These are phyloP conservation scores for Lasiodiplodia theobromae DNA, from an alignment of 2,329 filamentous ascomycete genomes.

Conservation along the genomic window DNA sequence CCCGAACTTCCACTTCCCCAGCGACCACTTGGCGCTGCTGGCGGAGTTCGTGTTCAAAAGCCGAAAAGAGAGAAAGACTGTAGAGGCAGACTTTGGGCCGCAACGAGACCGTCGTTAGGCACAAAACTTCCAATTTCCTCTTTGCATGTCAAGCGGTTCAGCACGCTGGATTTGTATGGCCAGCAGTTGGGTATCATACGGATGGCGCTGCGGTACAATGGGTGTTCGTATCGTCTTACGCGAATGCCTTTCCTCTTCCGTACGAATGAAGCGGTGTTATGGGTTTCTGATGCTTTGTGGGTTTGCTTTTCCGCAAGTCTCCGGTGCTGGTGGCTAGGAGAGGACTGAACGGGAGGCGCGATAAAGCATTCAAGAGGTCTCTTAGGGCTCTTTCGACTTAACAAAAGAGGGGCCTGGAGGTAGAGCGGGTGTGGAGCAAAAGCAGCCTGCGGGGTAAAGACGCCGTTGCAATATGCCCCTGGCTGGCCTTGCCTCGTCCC, in stretches of 20 bases:
- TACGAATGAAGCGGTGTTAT: constrained; percentile 24
- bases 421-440: background rate
- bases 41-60: constrained; percentile 89
- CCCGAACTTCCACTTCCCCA: constrained; percentile 92
- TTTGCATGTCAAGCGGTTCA: constrained; percentile 25
- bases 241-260: constrained; percentile 17
- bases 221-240: constrained; percentile 24
- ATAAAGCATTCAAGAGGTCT: constrained; percentile 22
- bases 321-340: constrained; percentile 13
- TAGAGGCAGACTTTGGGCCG: constrained; percentile 47
- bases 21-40: constrained; percentile 89
- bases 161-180: constrained; percentile 20
- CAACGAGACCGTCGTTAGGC: constrained; percentile 35
- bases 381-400: constrained; percentile 3
- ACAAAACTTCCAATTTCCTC: constrained; percentile 17
- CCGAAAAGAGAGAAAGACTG: constrained; percentile 73
- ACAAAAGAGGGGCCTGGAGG: constrained; percentile 6
- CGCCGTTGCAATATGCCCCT: constrained; percentile 2
- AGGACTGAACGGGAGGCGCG: constrained; percentile 11
- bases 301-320: constrained; percentile 23
- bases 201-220: constrained; percentile 23
- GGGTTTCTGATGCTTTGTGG: constrained; percentile 20
- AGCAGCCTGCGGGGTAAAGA: constrained; percentile 3
- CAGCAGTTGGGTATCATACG: constrained; percentile 28
- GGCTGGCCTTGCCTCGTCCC: background rate